phyloP scores from a whole-genome alignment of 2,329 filamentous ascomycete species.

The Meredithiella fracta region DNA sequence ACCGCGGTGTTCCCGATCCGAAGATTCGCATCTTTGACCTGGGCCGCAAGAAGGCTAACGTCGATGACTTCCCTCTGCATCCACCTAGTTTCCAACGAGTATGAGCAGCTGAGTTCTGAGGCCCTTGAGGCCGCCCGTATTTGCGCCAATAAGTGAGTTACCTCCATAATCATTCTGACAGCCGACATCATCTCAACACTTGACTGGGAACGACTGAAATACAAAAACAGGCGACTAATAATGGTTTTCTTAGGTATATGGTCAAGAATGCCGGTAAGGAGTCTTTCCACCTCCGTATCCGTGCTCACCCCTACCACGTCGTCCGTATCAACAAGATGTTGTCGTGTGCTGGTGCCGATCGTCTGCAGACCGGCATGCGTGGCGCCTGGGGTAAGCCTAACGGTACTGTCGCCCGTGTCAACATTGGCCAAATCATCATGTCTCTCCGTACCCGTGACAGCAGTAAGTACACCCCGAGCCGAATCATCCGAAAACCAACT shows the following conservation, averaged over 20 bases:
- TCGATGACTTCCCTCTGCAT: slow-evolving; percentile 99
- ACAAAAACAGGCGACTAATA: too few relatives aligned
- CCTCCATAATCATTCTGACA: neutral
- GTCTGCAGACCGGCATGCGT: slow-evolving; percentile 99
- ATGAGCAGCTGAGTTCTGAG: slow-evolving; percentile 99
- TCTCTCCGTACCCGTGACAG: slow-evolving; percentile 92
- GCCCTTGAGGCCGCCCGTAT: slow-evolving; percentile 99
- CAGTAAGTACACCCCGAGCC: slow-evolving; percentile 37
- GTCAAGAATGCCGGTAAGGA: slow-evolving; percentile 59
- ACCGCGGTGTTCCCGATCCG: slow-evolving; percentile 86
- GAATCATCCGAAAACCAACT: neutral
- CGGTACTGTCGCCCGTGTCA: slow-evolving; percentile 97
- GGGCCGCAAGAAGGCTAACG: slow-evolving; percentile 93
- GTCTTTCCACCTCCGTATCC: slow-evolving; percentile 57
- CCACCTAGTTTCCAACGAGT: slow-evolving; percentile 99
- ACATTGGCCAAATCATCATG: slow-evolving; percentile 99
- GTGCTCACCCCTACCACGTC: slow-evolving; percentile 98
- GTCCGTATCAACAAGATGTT: slow-evolving; percentile 99
- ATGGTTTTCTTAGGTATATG: slow-evolving; percentile 35
- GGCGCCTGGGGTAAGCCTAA: slow-evolving; percentile 99
- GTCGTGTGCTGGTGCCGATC: slow-evolving; percentile 99
- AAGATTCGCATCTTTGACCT: slow-evolving; percentile 97
- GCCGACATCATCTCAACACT: neutral
- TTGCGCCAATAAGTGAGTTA: slow-evolving; percentile 80
- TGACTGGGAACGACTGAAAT: too few relatives aligned